A percentile compares a stretch with the other conserved stretches of the same genome.
Conservation (phyloP, 306 rosid genomes). For the Dryas drummondii region DNA sequence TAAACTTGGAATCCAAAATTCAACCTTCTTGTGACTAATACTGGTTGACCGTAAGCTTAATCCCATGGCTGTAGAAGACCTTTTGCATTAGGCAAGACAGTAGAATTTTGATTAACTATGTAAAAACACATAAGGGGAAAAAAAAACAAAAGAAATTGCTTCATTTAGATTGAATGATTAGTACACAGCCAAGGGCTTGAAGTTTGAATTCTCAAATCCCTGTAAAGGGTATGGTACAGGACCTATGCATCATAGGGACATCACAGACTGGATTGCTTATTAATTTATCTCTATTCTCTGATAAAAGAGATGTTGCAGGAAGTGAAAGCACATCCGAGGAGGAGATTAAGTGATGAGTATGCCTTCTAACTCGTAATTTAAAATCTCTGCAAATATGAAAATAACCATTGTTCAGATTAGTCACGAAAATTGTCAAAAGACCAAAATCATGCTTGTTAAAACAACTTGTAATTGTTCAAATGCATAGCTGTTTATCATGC, state of each 20-base stretch:
- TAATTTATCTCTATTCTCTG: constrained; percentile 29
- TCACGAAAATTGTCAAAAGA: constrained; percentile 4
- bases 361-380: constrained; percentile 21
- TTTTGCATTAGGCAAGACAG: neutral
- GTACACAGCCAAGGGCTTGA: constrained; percentile 29
- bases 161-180: constrained; percentile 31
- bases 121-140: neutral
- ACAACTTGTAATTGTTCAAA: neutral
- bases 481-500: neutral
- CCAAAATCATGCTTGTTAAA: neutral
- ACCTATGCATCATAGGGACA: constrained; percentile 33
- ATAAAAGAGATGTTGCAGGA: constrained; percentile 29
- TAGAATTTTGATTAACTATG: neutral
- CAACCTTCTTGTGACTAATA: no score
- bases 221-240: constrained; percentile 43
- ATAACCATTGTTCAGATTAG: constrained; percentile 12
- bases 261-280: constrained; percentile 24
- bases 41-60: no score
- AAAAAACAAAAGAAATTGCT: constrained; percentile 6
- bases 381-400: constrained; percentile 41
- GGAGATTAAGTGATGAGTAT: constrained; percentile 13
- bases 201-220: constrained; percentile 25
- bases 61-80: no score
- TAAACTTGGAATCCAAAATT: no score
- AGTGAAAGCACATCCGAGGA: constrained; percentile 31